phyloP scores from a whole-genome alignment of 1,139 yeast species.

The Zygosaccharomyces sapae region DNA sequence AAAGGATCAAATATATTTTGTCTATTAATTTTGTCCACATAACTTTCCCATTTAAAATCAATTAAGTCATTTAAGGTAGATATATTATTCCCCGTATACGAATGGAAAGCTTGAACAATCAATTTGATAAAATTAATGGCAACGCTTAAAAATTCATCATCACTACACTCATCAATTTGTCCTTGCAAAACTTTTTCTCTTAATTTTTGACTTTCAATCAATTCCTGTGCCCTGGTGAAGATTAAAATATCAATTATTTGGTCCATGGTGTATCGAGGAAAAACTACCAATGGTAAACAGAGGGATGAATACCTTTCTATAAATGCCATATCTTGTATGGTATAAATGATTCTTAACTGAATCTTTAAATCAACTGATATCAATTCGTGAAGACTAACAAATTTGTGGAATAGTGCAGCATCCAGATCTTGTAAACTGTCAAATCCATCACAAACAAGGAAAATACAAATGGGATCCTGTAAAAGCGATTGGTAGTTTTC shows the following conservation, averaged over 20 bases:
- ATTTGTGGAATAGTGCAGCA: slow-evolving; percentile 27
- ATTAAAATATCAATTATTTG: slow-evolving; percentile 26
- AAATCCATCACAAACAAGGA: slow-evolving; percentile 31
- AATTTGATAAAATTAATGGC: slow-evolving; percentile 28
- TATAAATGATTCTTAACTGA: slow-evolving; percentile 28
- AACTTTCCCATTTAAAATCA: slow-evolving; percentile 32
- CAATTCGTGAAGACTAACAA: slow-evolving; percentile 29
- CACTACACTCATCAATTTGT: slow-evolving; percentile 15
- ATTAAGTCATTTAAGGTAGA: slow-evolving; percentile 29
- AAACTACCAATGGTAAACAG: slow-evolving; percentile 30
- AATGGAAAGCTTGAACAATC: slow-evolving; percentile 32
- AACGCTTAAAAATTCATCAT: slow-evolving; percentile 16
- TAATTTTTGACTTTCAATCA: slow-evolving; percentile 15
- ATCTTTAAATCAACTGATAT: slow-evolving; percentile 20
- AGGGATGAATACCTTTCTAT: slow-evolving; percentile 28
- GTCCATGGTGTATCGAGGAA: slow-evolving; percentile 30
- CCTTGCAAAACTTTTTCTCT: slow-evolving; percentile 11
- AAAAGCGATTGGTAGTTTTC: slow-evolving; percentile 15
- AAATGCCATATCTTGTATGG: slow-evolving; percentile 26
- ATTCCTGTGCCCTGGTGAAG: slow-evolving; percentile 17
- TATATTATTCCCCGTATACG: slow-evolving; percentile 34
- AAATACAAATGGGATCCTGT: slow-evolving; percentile 17
- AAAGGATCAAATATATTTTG: slow-evolving; percentile 27
- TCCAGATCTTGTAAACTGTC: slow-evolving; percentile 34
- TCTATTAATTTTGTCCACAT: slow-evolving; percentile 20